phyloP scores from a whole-genome alignment of 805 yeast genomes.

The Tetrapisispora nanseiensis region DNA sequence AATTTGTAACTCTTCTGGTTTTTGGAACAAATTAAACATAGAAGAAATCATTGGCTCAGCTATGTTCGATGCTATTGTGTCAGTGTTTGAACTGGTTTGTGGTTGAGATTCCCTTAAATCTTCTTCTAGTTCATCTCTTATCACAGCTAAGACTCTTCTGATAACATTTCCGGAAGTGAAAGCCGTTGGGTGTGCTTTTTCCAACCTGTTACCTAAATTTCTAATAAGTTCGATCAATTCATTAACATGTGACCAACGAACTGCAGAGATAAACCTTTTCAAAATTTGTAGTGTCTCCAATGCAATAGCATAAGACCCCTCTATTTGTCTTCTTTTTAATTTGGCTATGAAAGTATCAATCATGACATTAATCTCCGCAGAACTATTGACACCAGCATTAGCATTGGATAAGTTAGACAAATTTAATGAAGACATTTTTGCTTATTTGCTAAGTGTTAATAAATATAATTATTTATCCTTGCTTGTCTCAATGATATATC shows the following conservation, averaged over 20 bases:
- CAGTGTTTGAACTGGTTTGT: neutral
- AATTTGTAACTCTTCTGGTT: conserved; percentile 26
- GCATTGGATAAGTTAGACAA: conserved; percentile 3
- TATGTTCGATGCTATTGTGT: conserved; percentile 8
- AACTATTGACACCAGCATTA: conserved; percentile 3
- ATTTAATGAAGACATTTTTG: conserved; percentile 9
- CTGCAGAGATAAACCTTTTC: conserved; percentile 79
- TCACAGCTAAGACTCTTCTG: conserved; percentile 74
- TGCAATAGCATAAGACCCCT: conserved; percentile 76
- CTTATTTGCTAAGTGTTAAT: too few relatives aligned
- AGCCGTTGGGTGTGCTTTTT: conserved; percentile 80
- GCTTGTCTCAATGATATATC: too few relatives aligned
- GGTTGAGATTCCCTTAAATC: conserved; percentile 25
- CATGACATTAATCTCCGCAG: conserved; percentile 32
- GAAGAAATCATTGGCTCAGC: conserved; percentile 57
- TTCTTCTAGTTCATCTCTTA: conserved; percentile 76
- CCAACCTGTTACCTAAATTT: conserved; percentile 57
- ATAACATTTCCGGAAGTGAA: conserved; percentile 85
- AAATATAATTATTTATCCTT: too few relatives aligned
- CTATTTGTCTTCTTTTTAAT: conserved; percentile 75
- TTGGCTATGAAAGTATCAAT: conserved; percentile 39
- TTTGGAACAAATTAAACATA: conserved; percentile 78
- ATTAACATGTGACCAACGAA: conserved; percentile 74
- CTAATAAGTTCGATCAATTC: conserved; percentile 67
- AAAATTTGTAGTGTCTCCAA: conserved; percentile 77